These are phyloP conservation scores for Glarea lozoyensis DNA, from an alignment of 495 filamentous ascomycete species.

Conservation along the genomic window DNA sequence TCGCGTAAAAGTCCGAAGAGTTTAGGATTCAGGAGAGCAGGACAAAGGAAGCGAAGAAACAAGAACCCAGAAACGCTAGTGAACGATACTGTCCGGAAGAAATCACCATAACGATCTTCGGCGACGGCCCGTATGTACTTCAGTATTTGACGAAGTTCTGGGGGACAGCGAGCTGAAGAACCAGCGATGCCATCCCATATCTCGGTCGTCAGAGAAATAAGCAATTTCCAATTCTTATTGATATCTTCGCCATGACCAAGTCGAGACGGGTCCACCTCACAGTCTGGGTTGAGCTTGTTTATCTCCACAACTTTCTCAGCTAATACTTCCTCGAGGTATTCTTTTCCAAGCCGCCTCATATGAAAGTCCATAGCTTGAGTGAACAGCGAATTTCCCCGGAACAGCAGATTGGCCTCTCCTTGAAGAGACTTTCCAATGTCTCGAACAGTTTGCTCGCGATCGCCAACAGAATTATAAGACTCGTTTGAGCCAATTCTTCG, in stretches of 20 bases:
- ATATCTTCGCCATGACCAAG: conserved; percentile 65
- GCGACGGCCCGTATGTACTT: conserved; percentile 90
- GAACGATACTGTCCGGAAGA: conserved; percentile 84
- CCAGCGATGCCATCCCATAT: conserved; percentile 77
- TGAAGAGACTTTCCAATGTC: conserved; percentile 56
- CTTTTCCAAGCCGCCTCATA: conserved; percentile 88
- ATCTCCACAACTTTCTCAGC: conserved; percentile 79
- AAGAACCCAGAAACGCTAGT: conserved; percentile 95
- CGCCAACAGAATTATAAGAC: conserved; percentile 48
- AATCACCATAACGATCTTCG: conserved; percentile 96
- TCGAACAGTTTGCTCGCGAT: conserved; percentile 44
- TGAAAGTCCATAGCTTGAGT: conserved; percentile 92
- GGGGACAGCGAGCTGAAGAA: conserved; percentile 64
- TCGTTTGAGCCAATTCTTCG: conserved; percentile 72
- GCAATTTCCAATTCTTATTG: conserved; percentile 71
- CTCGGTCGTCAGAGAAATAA: conserved; percentile 67
- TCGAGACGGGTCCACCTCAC: conserved; percentile 86
- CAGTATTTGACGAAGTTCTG: conserved; percentile 80
- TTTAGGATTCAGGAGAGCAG: conserved; percentile 92
- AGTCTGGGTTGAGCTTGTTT: conserved; percentile 79
- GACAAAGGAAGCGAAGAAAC: conserved; percentile 93
- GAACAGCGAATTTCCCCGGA: conserved; percentile 88
- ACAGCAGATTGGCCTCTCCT: conserved; percentile 87
- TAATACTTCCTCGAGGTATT: conserved; percentile 85
- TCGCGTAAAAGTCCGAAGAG: conserved; percentile 85